Evolutionary conservation across 192 early-diverging fungal species (phyloP), one percentile per base, ranked within the genome.

Genomic region (Podila minutissima): DNA sequence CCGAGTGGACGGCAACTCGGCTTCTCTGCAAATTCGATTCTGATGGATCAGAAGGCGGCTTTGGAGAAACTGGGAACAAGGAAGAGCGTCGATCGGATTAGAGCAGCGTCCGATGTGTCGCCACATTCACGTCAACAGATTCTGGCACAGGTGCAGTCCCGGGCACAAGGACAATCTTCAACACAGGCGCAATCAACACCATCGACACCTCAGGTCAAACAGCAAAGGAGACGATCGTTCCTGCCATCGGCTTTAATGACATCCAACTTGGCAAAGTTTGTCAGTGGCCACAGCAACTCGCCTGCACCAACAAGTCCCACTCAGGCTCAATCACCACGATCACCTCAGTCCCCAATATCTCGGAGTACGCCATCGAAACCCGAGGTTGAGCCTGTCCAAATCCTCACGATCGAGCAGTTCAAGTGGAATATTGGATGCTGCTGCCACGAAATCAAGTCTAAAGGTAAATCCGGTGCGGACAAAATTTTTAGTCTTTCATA

Each of bases 381-480:
- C 7, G 31, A 62, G 31, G 20, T 9, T 10, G 53, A 55, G 20
- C 53, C 28, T 24, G 35, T 1, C 24, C 62, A 13, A 10, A 17
- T 57, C 1, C 26, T 78, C 32, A 71, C 75, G 41, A 67, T 67
- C 8, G 75, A 78, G 24, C 75, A 78, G 37, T 78, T 78, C 75
- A 78, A 78, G 29, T 78, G 75, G 75, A 38, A 26, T 9, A 66
- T 69, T 31, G 32, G 70, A 24, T 71, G 59, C 26, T 78, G 75
- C 48, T 78, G 69, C 26, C 65, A 71, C 48, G 75, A 70, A 48
- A 71, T 78, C 68, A 78, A 71, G 48, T 55, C 48, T 38, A 69
- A 69, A 78, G 75, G 75, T 78, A 71, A 7, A 60, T 7, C 6
- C 35, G 9, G 35, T 3, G 20, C 19, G 33, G 13, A 51, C 15